These are phyloP conservation scores for Ophiostoma populinum DNA, from an alignment of 2,329 filamentous ascomycete species.

Conservation along the genomic window DNA sequence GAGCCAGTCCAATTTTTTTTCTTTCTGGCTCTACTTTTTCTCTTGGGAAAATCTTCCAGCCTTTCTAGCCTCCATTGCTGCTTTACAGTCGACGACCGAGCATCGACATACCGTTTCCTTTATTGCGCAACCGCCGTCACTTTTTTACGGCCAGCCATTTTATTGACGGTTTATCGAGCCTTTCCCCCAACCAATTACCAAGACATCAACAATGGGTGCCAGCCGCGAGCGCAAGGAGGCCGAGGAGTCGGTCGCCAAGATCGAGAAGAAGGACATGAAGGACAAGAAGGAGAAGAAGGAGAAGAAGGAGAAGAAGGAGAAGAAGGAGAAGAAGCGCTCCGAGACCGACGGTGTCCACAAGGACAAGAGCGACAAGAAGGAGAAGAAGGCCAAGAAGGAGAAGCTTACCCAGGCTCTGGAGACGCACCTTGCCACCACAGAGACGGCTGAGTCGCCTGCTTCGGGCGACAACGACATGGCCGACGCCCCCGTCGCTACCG, in stretches of 20 bases:
- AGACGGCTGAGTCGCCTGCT: slow-evolving; percentile 14
- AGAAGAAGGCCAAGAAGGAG: slow-evolving; percentile 58
- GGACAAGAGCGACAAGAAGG: slow-evolving; percentile 41
- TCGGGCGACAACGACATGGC: slow-evolving; percentile 25
- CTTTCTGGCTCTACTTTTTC: neutral
- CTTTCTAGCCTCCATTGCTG: neutral
- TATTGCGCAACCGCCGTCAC: too few relatives aligned
- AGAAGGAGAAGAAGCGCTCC: slow-evolving; percentile 37
- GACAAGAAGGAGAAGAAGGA: slow-evolving; percentile 15
- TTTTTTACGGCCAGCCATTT: neutral
- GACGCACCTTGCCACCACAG: slow-evolving; percentile 39
- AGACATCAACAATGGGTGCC: slow-evolving; percentile 6
- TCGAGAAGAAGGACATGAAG: slow-evolving; percentile 10
- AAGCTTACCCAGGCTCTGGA: slow-evolving; percentile 51
- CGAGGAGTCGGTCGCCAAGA: slow-evolving; percentile 9
- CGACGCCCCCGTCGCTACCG: slow-evolving; percentile 15
- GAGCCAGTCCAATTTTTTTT: slow-evolving; percentile 2
- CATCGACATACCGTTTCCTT: neutral
- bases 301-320: slow-evolving; percentile 43
- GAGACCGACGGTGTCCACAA: slow-evolving; percentile 36
- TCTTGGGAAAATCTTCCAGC: neutral
- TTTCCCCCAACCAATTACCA: neutral
- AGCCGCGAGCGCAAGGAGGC: slow-evolving; percentile 11
- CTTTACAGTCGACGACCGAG: too few relatives aligned
- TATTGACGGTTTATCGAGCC: neutral